These are phyloP conservation scores for Aspergillus glaucus DNA, from an alignment of 2,329 filamentous ascomycete species.

Conservation along the genomic window DNA sequence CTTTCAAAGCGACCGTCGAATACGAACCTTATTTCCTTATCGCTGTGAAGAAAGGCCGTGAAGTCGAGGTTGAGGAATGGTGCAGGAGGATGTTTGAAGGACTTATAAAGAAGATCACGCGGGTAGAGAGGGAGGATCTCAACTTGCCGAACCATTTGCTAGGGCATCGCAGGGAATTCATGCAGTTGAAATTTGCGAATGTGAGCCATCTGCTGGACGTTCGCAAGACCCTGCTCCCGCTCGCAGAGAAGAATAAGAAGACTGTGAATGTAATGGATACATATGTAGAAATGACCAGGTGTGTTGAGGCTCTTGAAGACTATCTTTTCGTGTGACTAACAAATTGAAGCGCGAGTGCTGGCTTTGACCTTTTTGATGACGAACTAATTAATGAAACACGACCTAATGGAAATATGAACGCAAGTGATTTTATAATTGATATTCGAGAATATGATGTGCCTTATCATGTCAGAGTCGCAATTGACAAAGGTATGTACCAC, in stretches of 20 bases:
- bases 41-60: constrained; percentile 78
- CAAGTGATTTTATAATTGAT: constrained; percentile 96
- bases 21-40: constrained; percentile 96
- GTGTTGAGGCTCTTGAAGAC: constrained; percentile 3
- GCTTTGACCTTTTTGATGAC: constrained; percentile 92
- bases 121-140: constrained; percentile 86
- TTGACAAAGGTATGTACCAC: constrained; percentile 66
- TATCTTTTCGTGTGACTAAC: constrained; percentile 13
- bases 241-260: constrained; percentile 95
- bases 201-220: constrained; percentile 81
- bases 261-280: constrained; percentile 96
- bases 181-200: constrained; percentile 82
- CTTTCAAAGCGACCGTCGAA: constrained; percentile 93
- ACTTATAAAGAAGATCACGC: constrained; percentile 68
- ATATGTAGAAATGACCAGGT: constrained; percentile 93
- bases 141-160: constrained; percentile 92
- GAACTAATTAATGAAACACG: constrained; percentile 77
- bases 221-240: constrained; percentile 73
- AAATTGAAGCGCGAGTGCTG: constrained; percentile 59
- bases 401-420: constrained; percentile 72
- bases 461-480: constrained; percentile 97
- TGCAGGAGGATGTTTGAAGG: constrained; percentile 72
- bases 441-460: constrained; percentile 99
- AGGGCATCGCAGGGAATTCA: constrained; percentile 80
- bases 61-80: constrained; percentile 96